These are phyloP conservation scores for Hymenochaete sp. DNA, from an alignment of 1,284 basidiomycete species.

Conservation along the genomic window DNA sequence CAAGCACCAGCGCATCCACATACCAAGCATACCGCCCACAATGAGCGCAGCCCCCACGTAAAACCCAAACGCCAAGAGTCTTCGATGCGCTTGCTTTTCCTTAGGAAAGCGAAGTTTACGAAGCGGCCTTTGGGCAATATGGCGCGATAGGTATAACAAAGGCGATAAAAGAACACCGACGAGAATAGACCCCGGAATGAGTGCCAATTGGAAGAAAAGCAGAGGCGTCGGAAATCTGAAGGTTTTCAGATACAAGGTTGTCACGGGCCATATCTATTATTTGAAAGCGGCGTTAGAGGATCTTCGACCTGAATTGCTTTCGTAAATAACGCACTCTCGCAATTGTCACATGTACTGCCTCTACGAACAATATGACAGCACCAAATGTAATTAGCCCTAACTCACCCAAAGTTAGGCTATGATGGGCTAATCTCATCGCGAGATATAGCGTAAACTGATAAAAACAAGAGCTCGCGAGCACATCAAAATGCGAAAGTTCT, in stretches of 20 bases:
- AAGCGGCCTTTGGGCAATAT: slow-evolving; percentile 86
- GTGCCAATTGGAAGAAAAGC: slow-evolving; percentile 85
- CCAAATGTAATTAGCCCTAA: slow-evolving; percentile 82
- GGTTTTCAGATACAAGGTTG: slow-evolving; percentile 85
- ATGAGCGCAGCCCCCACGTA: slow-evolving; percentile 74
- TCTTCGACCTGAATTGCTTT: slow-evolving; percentile 4
- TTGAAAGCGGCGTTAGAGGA: slow-evolving; percentile 18
- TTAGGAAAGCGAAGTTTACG: slow-evolving; percentile 84
- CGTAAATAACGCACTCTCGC: slow-evolving; percentile 49
- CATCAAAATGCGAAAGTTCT: slow-evolving; percentile 79
- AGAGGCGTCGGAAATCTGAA: slow-evolving; percentile 91
- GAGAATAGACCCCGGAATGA: slow-evolving; percentile 88
- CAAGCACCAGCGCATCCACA: slow-evolving; percentile 89
- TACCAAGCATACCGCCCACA: slow-evolving; percentile 79
- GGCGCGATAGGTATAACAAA: slow-evolving; percentile 84
- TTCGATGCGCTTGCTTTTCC: slow-evolving; percentile 79
- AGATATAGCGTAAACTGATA: slow-evolving; percentile 91
- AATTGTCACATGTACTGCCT: slow-evolving; percentile 74
- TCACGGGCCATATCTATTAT: slow-evolving; percentile 75
- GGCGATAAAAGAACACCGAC: slow-evolving; percentile 93
- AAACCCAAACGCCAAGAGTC: slow-evolving; percentile 81
- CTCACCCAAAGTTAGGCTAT: slow-evolving; percentile 93
- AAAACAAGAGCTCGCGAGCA: slow-evolving; percentile 67
- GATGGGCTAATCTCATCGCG: slow-evolving; percentile 82
- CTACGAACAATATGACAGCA: slow-evolving; percentile 81